phyloP scores from a whole-genome alignment of 495 filamentous ascomycete genomes.

The Hypomontagnella submonticulosa region DNA sequence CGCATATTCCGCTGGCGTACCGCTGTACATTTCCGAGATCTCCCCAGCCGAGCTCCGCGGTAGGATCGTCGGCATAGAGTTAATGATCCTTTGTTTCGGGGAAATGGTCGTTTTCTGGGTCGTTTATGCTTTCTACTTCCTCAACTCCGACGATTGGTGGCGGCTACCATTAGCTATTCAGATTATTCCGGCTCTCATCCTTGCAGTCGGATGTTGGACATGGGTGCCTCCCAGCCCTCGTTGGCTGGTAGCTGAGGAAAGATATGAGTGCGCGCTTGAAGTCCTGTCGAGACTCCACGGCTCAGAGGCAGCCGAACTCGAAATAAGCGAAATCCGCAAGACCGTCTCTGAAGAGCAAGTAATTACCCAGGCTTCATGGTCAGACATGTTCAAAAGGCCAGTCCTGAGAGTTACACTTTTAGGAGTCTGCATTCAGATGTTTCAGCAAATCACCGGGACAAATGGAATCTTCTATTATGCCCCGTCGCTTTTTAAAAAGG shows the following conservation, averaged over 20 bases:
- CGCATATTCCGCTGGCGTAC: conserved; percentile 59
- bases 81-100: conserved; percentile 57
- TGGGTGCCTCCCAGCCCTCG: conserved; percentile 68
- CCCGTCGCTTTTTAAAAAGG: conserved; percentile 42
- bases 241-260: conserved; percentile 63
- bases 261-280: conserved; percentile 58
- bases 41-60: conserved; percentile 61
- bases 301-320: conserved; percentile 44
- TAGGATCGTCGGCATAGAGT: conserved; percentile 57
- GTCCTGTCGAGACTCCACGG: conserved; percentile 64
- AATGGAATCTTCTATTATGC: conserved; percentile 45
- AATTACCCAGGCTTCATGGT: conserved; percentile 35
- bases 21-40: conserved; percentile 65
- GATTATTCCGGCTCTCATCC: conserved; percentile 53
- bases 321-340: conserved; percentile 56
- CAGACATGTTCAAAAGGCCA: conserved; percentile 46
- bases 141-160: conserved; percentile 59
- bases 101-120: conserved; percentile 60
- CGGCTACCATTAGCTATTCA: conserved; percentile 67
- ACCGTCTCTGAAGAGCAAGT: conserved; percentile 45
- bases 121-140: conserved; percentile 61
- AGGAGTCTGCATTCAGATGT: conserved; percentile 40
- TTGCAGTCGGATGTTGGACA: conserved; percentile 59
- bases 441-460: conserved; percentile 44
- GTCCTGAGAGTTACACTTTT: conserved; percentile 44